These are phyloP conservation scores for Acanthamoeba healyi DNA, from an alignment of 208 protist species.

Conservation along the genomic window DNA sequence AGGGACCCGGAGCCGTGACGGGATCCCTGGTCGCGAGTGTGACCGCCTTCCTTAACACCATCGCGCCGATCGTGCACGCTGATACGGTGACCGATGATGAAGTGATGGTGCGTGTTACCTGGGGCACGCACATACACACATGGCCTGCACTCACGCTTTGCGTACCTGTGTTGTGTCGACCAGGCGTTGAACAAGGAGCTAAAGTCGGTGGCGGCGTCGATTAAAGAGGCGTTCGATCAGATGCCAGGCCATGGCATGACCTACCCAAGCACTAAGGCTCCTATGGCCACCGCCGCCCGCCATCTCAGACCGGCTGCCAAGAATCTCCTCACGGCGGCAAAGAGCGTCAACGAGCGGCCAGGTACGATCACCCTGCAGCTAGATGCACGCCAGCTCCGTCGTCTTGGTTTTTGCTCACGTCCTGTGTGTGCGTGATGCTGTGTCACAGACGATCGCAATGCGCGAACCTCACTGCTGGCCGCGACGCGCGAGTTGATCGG, in stretches of 20 bases:
- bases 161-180: too few relatives aligned
- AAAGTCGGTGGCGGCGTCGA: background rate
- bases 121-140: too few relatives aligned
- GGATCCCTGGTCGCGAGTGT: background rate
- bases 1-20: background rate
- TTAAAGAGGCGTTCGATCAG: conserved; percentile 25
- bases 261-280: background rate
- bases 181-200: conserved; percentile 21
- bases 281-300: background rate
- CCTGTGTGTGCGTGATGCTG: background rate
- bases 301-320: conserved; percentile 14
- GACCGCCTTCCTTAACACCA: background rate
- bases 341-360: background rate
- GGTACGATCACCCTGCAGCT: background rate
- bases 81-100: background rate
- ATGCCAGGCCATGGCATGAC: background rate
- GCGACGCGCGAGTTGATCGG: background rate
- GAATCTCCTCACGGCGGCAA: conserved; percentile 7
- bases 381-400: too few relatives aligned
- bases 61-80: background rate
- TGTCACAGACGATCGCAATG: background rate
- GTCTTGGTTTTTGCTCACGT: too few relatives aligned
- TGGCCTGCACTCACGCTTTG: too few relatives aligned
- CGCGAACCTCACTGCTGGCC: background rate
- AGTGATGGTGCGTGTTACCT: too few relatives aligned